A percentile compares a stretch with the other conserved stretches of the same genome.
phyloP scores from a whole-genome alignment of 768 basidiomycete genomes.

The Trametes maxima region DNA sequence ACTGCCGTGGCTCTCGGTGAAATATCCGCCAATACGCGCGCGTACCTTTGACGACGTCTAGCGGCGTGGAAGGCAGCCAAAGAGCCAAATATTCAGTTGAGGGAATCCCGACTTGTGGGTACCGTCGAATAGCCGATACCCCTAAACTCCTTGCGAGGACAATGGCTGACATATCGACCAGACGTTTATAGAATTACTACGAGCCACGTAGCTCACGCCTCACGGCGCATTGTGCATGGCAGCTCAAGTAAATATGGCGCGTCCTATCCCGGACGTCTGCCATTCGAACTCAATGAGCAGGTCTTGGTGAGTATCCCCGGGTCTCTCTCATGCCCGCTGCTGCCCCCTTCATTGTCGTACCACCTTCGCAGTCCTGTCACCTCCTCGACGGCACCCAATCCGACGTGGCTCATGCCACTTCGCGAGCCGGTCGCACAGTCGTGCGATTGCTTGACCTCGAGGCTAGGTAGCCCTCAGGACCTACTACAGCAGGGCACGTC shows the following conservation, averaged over 20 bases:
- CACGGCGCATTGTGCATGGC: neutral
- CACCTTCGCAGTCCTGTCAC: neutral
- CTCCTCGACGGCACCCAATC: slow-evolving; percentile 9
- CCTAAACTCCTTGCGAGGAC: too few species aligned
- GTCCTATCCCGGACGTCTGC: neutral
- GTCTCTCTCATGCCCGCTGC: neutral
- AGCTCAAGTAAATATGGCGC: neutral
- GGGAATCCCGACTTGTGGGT: too few species aligned
- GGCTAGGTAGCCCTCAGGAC: slow-evolving; percentile 1
- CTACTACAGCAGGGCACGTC: neutral
- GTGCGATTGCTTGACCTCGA: slow-evolving; percentile 14
- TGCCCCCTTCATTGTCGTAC: slow-evolving; percentile 2
- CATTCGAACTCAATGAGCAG: neutral
- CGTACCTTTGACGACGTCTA: too few species aligned
- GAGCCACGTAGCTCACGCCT: neutral
- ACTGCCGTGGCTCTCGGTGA: too few species aligned
- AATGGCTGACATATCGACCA: slow-evolving; percentile 1
- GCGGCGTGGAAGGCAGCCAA: too few species aligned
- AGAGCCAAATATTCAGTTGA: too few species aligned
- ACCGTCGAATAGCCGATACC: too few species aligned
- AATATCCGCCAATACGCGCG: too few species aligned
- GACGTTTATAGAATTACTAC: neutral
- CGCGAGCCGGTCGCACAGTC: slow-evolving; percentile 15
- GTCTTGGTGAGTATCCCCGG: neutral
- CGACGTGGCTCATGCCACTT: neutral